Evolutionary conservation across 768 basidiomycete genomes (phyloP).

Genomic region (Hebeloma cylindrosporum): DNA sequence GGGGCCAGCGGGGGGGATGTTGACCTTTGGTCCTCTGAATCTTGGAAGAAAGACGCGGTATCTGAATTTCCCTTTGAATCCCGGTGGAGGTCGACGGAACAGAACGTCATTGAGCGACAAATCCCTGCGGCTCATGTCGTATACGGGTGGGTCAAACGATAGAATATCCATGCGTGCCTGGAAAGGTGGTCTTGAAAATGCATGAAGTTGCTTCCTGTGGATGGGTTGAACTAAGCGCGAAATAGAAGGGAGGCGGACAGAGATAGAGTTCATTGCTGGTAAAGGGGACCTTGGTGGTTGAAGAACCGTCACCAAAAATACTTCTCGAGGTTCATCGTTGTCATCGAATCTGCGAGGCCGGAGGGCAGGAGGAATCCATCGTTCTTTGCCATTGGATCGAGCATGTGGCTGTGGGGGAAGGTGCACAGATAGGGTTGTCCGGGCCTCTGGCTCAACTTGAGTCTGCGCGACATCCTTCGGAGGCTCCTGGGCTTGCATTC

Average conservation of each 20-base stretch:
- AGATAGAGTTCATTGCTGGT: constrained; percentile 35
- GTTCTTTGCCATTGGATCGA: constrained; percentile 37
- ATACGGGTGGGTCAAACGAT: constrained; percentile 70
- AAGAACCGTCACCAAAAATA: constrained; percentile 44
- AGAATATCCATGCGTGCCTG: constrained; percentile 61
- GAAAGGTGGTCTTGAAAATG: constrained; percentile 38
- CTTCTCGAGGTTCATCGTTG: constrained; percentile 39
- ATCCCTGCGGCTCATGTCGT: constrained; percentile 60
- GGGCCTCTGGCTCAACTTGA: constrained; percentile 22
- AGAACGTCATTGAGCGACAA: constrained; percentile 65
- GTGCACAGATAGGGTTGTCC: constrained; percentile 19
- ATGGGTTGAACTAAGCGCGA: constrained; percentile 45
- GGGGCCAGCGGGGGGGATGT: constrained; percentile 28
- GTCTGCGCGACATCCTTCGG: constrained; percentile 28
- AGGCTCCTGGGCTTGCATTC: constrained; percentile 54
- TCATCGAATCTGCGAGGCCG: constrained; percentile 38
- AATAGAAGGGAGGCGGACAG: constrained; percentile 49
- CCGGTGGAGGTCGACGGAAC: constrained; percentile 45
- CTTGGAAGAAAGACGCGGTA: constrained; percentile 45
- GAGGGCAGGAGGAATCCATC: constrained; percentile 60
- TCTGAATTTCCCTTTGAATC: constrained; percentile 39
- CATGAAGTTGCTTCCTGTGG: constrained; percentile 45
- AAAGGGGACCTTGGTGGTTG: constrained; percentile 52
- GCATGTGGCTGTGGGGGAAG: constrained; percentile 15
- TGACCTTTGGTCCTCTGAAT: constrained; percentile 31